Evolutionary conservation across 1,284 basidiomycete genomes (phyloP).

Genomic region (Irpex lacteus): DNA sequence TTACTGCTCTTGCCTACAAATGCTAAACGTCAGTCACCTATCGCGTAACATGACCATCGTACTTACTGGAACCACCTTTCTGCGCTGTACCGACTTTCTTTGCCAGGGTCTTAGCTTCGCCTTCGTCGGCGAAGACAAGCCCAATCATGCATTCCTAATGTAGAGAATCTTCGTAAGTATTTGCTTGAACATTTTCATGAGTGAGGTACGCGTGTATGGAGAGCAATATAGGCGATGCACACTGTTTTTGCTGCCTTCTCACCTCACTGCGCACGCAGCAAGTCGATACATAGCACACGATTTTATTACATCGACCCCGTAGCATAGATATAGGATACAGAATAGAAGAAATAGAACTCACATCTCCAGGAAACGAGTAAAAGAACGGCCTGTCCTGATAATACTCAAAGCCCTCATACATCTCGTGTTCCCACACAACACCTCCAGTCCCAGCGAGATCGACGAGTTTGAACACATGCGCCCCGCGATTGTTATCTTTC

Average conservation of each 20-base stretch:
- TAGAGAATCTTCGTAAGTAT: constrained; percentile 11
- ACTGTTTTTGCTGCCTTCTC: too few relatives aligned
- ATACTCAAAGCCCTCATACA: constrained; percentile 89
- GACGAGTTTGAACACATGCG: constrained; percentile 73
- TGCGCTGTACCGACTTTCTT: constrained; percentile 77
- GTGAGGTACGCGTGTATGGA: neutral
- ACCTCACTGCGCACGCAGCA: neutral
- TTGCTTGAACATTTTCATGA: neutral
- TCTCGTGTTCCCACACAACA: constrained; percentile 92
- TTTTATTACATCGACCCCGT: neutral
- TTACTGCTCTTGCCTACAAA: constrained; percentile 29
- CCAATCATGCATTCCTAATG: constrained; percentile 83
- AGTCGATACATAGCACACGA: neutral
- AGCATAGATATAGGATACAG: neutral
- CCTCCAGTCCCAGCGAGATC: constrained; percentile 83
- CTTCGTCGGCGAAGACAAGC: constrained; percentile 87
- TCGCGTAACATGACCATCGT: constrained; percentile 20
- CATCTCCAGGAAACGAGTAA: constrained; percentile 91
- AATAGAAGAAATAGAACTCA: constrained; percentile 41
- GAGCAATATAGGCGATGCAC: too few relatives aligned
- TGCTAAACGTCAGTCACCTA: neutral
- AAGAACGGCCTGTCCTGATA: constrained; percentile 91
- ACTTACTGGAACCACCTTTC: constrained; percentile 62
- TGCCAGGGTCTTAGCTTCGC: constrained; percentile 84
- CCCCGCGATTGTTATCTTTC: constrained; percentile 57